A percentile compares a stretch with the other conserved stretches of the same genome.
These are phyloP conservation scores for Podosphaera leucotricha DNA, from an alignment of 2,329 filamentous ascomycete species.

Conservation along the genomic window DNA sequence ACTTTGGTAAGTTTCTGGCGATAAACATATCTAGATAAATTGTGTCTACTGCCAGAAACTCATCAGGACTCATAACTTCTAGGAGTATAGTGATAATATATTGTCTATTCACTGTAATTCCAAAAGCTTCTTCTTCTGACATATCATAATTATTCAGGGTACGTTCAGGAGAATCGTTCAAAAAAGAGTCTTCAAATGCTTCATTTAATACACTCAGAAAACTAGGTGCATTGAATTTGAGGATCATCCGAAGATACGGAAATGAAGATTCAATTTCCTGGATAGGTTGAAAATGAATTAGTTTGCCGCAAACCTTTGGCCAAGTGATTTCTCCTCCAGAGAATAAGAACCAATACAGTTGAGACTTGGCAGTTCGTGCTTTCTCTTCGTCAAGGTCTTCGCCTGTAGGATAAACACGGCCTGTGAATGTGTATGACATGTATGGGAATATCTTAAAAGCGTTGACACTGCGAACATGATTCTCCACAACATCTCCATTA, in stretches of 20 bases:
- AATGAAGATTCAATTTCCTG: slow-evolving; percentile 24
- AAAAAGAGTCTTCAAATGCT: slow-evolving; percentile 81
- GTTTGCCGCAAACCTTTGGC: slow-evolving; percentile 39
- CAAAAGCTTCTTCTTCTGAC: slow-evolving; percentile 41
- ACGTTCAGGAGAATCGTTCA: slow-evolving; percentile 56
- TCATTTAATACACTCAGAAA: slow-evolving; percentile 93
- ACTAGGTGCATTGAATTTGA: slow-evolving; percentile 74
- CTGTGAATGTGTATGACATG: slow-evolving; percentile 73
- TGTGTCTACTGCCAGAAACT: slow-evolving; percentile 59
- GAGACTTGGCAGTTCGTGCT: slow-evolving; percentile 55
- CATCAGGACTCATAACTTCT: slow-evolving; percentile 61
- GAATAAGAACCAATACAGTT: slow-evolving; percentile 85
- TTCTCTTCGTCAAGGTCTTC: slow-evolving; percentile 47
- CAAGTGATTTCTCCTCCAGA: slow-evolving; percentile 56
- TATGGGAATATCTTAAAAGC: slow-evolving; percentile 89
- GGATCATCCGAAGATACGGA: slow-evolving; percentile 59
- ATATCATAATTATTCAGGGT: slow-evolving; percentile 20
- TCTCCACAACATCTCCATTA: slow-evolving; percentile 22
- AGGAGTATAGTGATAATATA: slow-evolving; percentile 79
- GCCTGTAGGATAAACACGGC: slow-evolving; percentile 76
- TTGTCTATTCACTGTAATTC: slow-evolving; percentile 62
- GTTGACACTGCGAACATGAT: slow-evolving; percentile 40
- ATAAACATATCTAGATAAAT: slow-evolving; percentile 98
- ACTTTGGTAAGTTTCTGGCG: slow-evolving; percentile 84
- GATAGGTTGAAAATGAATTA: slow-evolving; percentile 43